Base-by-base conservation (phyloP, 2,329 filamentous ascomycete genomes). In the Stenocarpella maydis region DNA sequence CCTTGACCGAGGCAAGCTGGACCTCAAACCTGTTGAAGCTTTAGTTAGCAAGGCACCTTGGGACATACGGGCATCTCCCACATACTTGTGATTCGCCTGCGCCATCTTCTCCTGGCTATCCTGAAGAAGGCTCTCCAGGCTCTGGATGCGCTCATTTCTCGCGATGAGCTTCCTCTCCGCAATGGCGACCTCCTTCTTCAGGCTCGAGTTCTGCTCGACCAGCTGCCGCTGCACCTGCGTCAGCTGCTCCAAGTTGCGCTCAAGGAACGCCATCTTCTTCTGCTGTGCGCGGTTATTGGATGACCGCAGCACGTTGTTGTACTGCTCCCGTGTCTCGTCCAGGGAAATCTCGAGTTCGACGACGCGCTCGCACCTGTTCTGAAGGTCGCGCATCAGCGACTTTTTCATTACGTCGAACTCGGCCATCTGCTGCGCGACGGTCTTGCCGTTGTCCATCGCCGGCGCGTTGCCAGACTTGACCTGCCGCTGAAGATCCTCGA, bases 341-440 rank as follows among this genome's bases (percentile, higher is more conserved):
- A 99, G 88, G 43, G 93, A 97, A 77, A 99, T 99, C 82, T 99
- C 96, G 34, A 99, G 90, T 85, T 99, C 96, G 21, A 99, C 96
- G 41, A 99, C 95, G 74, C 96, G 91, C 84, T 99, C 96, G 81
- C 96, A 99, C 71, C 96, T 92, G 85, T 99, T 98, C 82, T 99
- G 96, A 74, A 99, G 85, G 81, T 99, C 96, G 69, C 96, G 93
- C 96, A 99, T 99, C 74, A 99, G 86, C 74, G 93, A 97, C 89
- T 99, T 99, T 90, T 99, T 99, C 95, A 99, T 99, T 70, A 94
- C 92, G 81, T 99, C 96, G 76, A 99, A 99, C 79, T 99, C 96
- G 69, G 95, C 93, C 80, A 99, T 97, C 83, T 98, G 96, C 83
- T 99, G 95, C 79, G 97, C 94, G 53, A 98, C 89, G 15, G 94